Conservation (phyloP, 177 flowering plant species). For the Tripterygium wilfordii region DNA sequence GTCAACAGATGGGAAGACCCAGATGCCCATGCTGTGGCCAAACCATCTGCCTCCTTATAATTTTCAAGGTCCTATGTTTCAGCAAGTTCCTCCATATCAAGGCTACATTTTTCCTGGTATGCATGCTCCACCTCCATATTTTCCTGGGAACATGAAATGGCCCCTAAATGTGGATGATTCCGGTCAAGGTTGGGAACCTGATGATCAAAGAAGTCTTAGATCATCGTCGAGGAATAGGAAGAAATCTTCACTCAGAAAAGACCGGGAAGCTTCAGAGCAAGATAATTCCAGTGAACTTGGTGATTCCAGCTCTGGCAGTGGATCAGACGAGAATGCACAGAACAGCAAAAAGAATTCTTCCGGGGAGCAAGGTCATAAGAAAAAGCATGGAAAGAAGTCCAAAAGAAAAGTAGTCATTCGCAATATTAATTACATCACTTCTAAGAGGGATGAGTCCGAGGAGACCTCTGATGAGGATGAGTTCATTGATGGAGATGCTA, state of each 20-base stretch:
- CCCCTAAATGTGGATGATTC: slow-evolving; percentile 45
- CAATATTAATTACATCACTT: slow-evolving; percentile 77
- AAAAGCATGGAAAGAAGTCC: slow-evolving; percentile 52
- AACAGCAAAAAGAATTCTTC: slow-evolving; percentile 26
- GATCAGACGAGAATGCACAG: slow-evolving; percentile 28
- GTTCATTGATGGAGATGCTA: slow-evolving; percentile 42
- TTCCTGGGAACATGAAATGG: slow-evolving; percentile 61
- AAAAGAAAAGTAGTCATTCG: slow-evolving; percentile 84
- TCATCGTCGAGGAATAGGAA: slow-evolving; percentile 38
- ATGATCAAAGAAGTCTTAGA: slow-evolving; percentile 25
- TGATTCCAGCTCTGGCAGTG: slow-evolving; percentile 45
- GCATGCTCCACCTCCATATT: slow-evolving; percentile 54
- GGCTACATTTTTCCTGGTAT: slow-evolving; percentile 58
- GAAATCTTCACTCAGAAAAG: slow-evolving; percentile 30
- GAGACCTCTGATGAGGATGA: slow-evolving; percentile 56
- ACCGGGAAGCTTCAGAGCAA: slow-evolving; percentile 32
- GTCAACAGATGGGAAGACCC: slow-evolving; percentile 39
- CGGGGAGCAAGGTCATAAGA: slow-evolving; percentile 21
- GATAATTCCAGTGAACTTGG: slow-evolving; percentile 37
- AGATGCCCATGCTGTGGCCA: slow-evolving; percentile 61
- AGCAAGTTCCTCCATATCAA: slow-evolving; percentile 54
- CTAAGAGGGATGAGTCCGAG: slow-evolving; percentile 52
- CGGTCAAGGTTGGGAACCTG: slow-evolving; percentile 24
- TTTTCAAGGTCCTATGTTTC: slow-evolving; percentile 43
- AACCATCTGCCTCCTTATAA: slow-evolving; percentile 58